phyloP scores from a whole-genome alignment of 2,329 filamentous ascomycete genomes.

The Periconia digitata region DNA sequence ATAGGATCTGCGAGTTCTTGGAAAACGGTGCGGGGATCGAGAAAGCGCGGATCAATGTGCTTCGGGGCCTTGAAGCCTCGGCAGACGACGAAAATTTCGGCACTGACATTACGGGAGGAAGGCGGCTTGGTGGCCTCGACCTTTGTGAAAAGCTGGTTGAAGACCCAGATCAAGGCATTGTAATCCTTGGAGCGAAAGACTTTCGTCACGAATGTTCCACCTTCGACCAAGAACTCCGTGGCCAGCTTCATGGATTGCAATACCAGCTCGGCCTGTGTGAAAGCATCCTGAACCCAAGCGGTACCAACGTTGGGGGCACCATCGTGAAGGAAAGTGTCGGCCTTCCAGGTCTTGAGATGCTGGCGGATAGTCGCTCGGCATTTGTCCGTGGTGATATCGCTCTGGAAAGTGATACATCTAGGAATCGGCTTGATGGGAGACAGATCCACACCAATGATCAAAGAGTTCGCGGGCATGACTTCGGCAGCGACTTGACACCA shows the following conservation, averaged over 20 bases:
- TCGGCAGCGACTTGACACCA: slow-evolving; percentile 70
- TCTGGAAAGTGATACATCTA: slow-evolving; percentile 91
- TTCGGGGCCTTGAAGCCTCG: slow-evolving; percentile 94
- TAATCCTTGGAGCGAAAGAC: slow-evolving; percentile 98
- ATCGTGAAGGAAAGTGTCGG: slow-evolving; percentile 92
- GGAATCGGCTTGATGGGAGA: slow-evolving; percentile 95
- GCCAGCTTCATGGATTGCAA: slow-evolving; percentile 90
- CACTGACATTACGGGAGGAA: slow-evolving; percentile 91
- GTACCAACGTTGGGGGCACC: slow-evolving; percentile 98
- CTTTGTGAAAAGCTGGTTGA: slow-evolving; percentile 93
- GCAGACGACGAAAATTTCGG: slow-evolving; percentile 98
- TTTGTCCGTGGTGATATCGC: slow-evolving; percentile 97
- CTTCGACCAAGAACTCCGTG: slow-evolving; percentile 77
- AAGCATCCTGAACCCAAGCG: slow-evolving; percentile 97
- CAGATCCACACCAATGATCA: slow-evolving; percentile 94
- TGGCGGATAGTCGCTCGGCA: slow-evolving; percentile 85
- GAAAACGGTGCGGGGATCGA: slow-evolving; percentile 88
- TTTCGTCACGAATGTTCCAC: slow-evolving; percentile 93
- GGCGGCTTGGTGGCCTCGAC: slow-evolving; percentile 98
- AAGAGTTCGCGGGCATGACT: slow-evolving; percentile 83
- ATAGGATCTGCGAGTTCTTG: slow-evolving; percentile 83
- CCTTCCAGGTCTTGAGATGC: slow-evolving; percentile 95
- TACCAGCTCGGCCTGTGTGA: slow-evolving; percentile 92
- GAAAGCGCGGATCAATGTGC: slow-evolving; percentile 84
- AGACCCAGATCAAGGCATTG: slow-evolving; percentile 93